These are phyloP conservation scores for Colletotrichum ledebouriae DNA, from an alignment of 2,329 filamentous ascomycete species.

Conservation along the genomic window DNA sequence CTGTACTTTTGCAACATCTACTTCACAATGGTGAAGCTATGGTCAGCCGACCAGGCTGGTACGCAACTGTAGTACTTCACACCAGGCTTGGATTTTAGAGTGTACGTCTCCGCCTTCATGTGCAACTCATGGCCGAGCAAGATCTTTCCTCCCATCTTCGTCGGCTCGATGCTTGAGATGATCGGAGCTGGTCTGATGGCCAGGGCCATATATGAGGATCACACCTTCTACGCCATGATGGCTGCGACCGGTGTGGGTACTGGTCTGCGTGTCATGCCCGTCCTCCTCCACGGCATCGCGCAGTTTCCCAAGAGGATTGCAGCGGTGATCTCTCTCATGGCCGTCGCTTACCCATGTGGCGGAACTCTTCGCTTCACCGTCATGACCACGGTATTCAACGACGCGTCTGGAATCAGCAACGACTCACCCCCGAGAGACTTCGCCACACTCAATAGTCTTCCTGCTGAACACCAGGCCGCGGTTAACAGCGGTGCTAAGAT, in stretches of 20 bases:
- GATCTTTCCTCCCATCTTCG: slow-evolving; percentile 70
- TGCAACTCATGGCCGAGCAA: slow-evolving; percentile 73
- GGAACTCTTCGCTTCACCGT: slow-evolving; percentile 75
- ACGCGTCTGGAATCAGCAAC: slow-evolving; percentile 53
- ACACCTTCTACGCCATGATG: slow-evolving; percentile 74
- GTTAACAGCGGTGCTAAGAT: slow-evolving; percentile 61
- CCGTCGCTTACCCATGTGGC: slow-evolving; percentile 72
- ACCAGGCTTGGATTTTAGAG: slow-evolving; percentile 72
- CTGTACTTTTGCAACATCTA: slow-evolving; percentile 79
- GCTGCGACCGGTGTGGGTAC: slow-evolving; percentile 73
- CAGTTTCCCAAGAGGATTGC: slow-evolving; percentile 71
- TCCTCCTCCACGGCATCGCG: slow-evolving; percentile 72
- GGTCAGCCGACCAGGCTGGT: slow-evolving; percentile 62
- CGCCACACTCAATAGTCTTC: slow-evolving; percentile 51
- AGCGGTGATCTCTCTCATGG: slow-evolving; percentile 70
- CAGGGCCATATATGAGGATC: slow-evolving; percentile 65
- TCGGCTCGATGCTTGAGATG: slow-evolving; percentile 69
- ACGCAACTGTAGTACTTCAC: slow-evolving; percentile 73
- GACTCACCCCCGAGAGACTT: slow-evolving; percentile 51
- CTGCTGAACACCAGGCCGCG: slow-evolving; percentile 50
- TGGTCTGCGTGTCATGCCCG: slow-evolving; percentile 75
- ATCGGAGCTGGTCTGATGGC: slow-evolving; percentile 70
- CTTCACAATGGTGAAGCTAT: slow-evolving; percentile 69
- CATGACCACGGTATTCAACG: slow-evolving; percentile 79
- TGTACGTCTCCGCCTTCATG: slow-evolving; percentile 68